Evolutionary conservation across 1,284 basidiomycete genomes (phyloP).

Genomic region (Cerioporus squamosus): DNA sequence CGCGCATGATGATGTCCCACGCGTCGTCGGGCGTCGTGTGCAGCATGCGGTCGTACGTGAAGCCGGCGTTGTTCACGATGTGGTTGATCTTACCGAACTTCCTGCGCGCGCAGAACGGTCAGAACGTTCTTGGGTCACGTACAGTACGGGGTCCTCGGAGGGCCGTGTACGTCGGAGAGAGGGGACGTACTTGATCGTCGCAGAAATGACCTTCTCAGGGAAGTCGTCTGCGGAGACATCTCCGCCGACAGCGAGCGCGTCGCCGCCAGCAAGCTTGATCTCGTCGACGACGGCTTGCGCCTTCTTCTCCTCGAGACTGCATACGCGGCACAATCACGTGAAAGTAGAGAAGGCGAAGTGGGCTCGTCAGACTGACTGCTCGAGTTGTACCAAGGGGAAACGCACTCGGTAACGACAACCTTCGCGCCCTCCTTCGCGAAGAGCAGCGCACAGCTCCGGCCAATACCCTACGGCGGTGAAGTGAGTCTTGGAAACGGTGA

Average conservation of each 20-base stretch:
- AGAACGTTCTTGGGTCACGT: too few species aligned
- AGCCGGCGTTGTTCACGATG: slow-evolving; percentile 88
- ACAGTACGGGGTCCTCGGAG: too few species aligned
- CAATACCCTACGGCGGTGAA: slow-evolving; percentile 64
- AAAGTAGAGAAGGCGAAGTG: not conserved
- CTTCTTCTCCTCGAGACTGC: slow-evolving; percentile 70
- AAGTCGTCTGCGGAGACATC: slow-evolving; percentile 85
- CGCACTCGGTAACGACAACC: slow-evolving; percentile 83
- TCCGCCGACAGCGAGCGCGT: slow-evolving; percentile 72
- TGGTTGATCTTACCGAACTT: slow-evolving; percentile 85
- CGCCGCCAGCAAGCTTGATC: slow-evolving; percentile 75
- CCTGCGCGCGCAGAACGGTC: slow-evolving; percentile 39
- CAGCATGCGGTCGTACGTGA: slow-evolving; percentile 89
- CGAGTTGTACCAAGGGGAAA: slow-evolving; percentile 13
- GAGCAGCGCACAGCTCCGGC: slow-evolving; percentile 72
- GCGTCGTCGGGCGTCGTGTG: slow-evolving; percentile 86
- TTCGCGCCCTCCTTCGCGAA: slow-evolving; percentile 88
- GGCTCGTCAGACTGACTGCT: not conserved
- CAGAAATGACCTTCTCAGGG: slow-evolving; percentile 78
- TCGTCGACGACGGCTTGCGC: slow-evolving; percentile 72
- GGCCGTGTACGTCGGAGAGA: not conserved
- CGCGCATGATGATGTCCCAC: slow-evolving; percentile 82
- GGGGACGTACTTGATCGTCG: slow-evolving; percentile 68
- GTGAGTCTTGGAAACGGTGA: slow-evolving; percentile 6
- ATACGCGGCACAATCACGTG: slow-evolving; percentile 6